Conservation (phyloP, 1,284 basidiomycete genomes). For the Filobasidium uniguttulatum region DNA sequence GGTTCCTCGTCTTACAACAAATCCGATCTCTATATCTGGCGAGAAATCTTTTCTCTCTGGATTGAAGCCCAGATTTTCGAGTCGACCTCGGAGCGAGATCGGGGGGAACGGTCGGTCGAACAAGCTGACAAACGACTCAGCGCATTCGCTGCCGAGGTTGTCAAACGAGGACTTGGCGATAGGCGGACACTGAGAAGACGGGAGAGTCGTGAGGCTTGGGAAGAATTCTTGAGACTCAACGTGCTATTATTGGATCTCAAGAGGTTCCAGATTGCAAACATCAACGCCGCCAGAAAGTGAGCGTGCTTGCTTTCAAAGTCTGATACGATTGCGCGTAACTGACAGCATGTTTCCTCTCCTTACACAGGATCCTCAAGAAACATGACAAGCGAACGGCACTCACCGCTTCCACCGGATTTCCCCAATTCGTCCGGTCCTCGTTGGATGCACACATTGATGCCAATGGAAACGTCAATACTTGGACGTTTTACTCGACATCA, state of each 20-base stretch:
- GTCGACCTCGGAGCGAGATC: constrained; percentile 52
- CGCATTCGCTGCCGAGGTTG: constrained; percentile 55
- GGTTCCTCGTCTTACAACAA: constrained; percentile 22
- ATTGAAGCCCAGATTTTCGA: constrained; percentile 81
- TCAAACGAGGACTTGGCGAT: constrained; percentile 48
- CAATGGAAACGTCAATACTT: constrained; percentile 31
- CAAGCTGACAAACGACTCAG: constrained; percentile 61
- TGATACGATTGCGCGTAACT: not conserved
- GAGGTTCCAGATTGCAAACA: constrained; percentile 74
- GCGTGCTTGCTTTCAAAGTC: constrained; percentile 8
- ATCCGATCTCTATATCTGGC: constrained; percentile 78
- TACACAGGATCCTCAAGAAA: constrained; percentile 63
- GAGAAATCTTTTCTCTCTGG: constrained; percentile 80
- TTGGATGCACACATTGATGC: constrained; percentile 25
- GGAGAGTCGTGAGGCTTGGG: constrained; percentile 53
- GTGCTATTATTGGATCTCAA: constrained; percentile 70
- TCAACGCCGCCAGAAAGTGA: constrained; percentile 68
- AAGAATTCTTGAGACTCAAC: constrained; percentile 70
- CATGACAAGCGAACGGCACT: constrained; percentile 65
- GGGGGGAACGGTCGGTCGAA: constrained; percentile 59
- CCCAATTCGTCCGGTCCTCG: constrained; percentile 33
- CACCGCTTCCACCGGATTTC: constrained; percentile 39
- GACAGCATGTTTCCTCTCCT: not conserved
- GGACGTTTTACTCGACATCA: constrained; percentile 42
- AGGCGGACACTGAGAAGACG: constrained; percentile 49